Conservation (phyloP, 495 filamentous ascomycete species). For the Hypomontagnella monticulosa region DNA sequence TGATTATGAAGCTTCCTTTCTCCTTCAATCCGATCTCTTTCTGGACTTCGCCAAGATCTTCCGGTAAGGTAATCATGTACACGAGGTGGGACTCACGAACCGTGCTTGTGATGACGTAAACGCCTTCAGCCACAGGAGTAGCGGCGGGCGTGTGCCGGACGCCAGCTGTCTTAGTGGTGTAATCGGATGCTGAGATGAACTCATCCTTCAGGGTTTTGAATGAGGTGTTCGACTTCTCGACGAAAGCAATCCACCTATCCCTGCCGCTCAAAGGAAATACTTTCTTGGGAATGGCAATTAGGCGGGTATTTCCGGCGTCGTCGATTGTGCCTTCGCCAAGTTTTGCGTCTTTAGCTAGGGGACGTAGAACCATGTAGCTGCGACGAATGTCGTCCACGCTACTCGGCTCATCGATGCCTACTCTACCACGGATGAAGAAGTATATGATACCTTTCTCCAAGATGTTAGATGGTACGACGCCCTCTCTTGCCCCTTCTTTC, state of each 20-base stretch:
- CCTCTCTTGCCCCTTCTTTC: constrained; percentile 57
- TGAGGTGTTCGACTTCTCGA: constrained; percentile 76
- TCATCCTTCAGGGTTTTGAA: constrained; percentile 77
- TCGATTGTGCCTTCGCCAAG: constrained; percentile 70
- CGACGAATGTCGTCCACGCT: constrained; percentile 75
- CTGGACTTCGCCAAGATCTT: constrained; percentile 75
- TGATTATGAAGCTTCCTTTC: constrained; percentile 81
- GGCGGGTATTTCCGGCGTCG: constrained; percentile 71
- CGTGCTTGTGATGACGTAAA: constrained; percentile 83
- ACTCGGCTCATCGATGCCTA: constrained; percentile 77
- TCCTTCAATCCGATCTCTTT: constrained; percentile 75
- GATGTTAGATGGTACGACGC: constrained; percentile 71
- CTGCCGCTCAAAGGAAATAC: constrained; percentile 74
- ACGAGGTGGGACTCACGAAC: constrained; percentile 77
- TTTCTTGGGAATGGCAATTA: constrained; percentile 89
- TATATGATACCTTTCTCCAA: constrained; percentile 95
- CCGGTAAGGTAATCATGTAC: constrained; percentile 85
- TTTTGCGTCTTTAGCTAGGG: constrained; percentile 73
- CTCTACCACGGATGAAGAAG: constrained; percentile 87
- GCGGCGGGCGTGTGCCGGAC: constrained; percentile 76
- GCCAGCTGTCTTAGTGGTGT: constrained; percentile 80
- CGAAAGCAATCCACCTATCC: constrained; percentile 84
- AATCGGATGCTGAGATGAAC: constrained; percentile 72
- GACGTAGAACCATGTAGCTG: constrained; percentile 84
- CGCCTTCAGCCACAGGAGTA: constrained; percentile 81